Evolutionary conservation across 176 grass and related monocot species (phyloP), one percentile per base, ranked within the genome.

Genomic region (Pontederia crassipes): DNA sequence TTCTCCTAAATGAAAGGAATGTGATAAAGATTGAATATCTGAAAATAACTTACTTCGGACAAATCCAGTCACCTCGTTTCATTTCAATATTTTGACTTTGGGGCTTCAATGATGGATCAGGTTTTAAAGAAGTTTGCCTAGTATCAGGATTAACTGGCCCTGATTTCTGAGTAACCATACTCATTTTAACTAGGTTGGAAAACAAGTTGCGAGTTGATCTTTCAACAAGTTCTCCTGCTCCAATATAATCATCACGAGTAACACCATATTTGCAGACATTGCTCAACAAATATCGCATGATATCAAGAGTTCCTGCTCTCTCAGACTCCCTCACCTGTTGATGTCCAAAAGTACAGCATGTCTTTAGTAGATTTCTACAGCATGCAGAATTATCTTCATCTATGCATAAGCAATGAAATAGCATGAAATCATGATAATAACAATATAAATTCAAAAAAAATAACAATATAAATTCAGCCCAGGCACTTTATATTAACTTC

Each of bases 31-130:
- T 24, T 24, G 20, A 24, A 24, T 9, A 51, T 48, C 18, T 4
- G n/a, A 57, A 62, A 32, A 26, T 46, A 29, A 77, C 76, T 76
- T 74, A 92, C 93, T 74, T 92, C 72, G 78, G 66, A 66, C 93
- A 98, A 74, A 92, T 80, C 93, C 93, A 92, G 29, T 92, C 84
- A 71, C 93, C 92, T 77, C 77, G 71, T 78, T 88, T 97, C 83
- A 83, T 85, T 83, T 89, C 67, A 50, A 97, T 54, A 91, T 79
- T 88, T 74, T 85, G 72, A 32, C 83, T 67, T 47, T 20, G 54
- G 76, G 78, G 76, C 28, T 71, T 80, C 28, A 68, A 77, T 59
- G 71, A 71, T 6, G 12, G 74, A n/a, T 79, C 82, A 35, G 73
- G 77, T 20, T 27, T 56, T 13, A 10, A 57, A 58, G 17, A 46